Evolutionary conservation across 2,329 filamentous ascomycete genomes (phyloP).

Genomic region (Verticillium nubilum): DNA sequence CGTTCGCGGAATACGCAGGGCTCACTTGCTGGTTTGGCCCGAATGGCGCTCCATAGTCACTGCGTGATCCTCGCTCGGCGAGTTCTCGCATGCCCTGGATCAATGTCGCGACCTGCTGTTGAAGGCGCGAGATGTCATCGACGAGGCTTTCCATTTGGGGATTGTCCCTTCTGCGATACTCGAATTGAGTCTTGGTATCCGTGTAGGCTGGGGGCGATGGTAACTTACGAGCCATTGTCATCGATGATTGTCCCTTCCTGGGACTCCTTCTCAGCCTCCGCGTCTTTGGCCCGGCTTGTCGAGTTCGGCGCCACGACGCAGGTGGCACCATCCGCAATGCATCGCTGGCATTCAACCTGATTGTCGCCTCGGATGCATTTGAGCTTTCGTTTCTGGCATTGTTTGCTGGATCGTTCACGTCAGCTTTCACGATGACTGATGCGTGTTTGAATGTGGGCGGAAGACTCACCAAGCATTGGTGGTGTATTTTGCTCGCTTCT

Average conservation of each 20-base stretch:
- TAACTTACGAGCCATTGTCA: neutral
- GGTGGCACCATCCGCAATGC: constrained; percentile 17
- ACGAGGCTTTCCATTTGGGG: constrained; percentile 14
- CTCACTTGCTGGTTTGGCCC: constrained; percentile 4
- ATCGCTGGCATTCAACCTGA: constrained; percentile 22
- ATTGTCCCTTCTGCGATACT: neutral
- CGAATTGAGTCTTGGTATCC: neutral
- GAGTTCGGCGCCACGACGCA: constrained; percentile 20
- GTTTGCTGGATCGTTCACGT: constrained; percentile 17
- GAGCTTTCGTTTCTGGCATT: constrained; percentile 34
- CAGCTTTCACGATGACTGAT: neutral
- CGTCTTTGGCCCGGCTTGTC: constrained; percentile 3
- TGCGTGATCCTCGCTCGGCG: constrained; percentile 14
- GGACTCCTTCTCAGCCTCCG: constrained; percentile 14
- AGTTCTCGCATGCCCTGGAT: constrained; percentile 20
- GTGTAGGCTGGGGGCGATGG: neutral
- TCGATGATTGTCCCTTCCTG: constrained; percentile 15
- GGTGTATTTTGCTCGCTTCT: constrained; percentile 30
- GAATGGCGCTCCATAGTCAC: neutral
- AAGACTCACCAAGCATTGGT: constrained; percentile 27
- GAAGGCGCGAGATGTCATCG: constrained; percentile 21
- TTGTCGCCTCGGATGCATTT: constrained; percentile 26
- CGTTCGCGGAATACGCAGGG: constrained; percentile 4
- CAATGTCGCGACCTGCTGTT: constrained; percentile 22
- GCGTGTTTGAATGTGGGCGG: neutral